Evolutionary conservation across 2,329 filamentous ascomycete species (phyloP), one percentile per base, ranked within the genome.

Genomic region (Bertia moriformis): DNA sequence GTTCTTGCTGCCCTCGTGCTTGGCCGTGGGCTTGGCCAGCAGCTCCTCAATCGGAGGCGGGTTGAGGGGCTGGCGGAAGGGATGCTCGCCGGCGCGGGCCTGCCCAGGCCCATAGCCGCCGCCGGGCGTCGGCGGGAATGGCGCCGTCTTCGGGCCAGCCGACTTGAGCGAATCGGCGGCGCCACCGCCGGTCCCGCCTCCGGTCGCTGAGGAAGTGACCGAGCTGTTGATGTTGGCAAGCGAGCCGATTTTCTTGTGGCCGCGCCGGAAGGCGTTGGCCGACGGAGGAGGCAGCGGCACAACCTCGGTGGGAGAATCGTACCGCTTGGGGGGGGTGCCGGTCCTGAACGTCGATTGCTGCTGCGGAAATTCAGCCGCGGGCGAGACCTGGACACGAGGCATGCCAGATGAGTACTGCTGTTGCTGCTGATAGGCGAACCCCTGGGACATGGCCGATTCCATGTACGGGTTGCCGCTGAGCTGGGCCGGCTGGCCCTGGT

Each of bases 1-100:
- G 66, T 98, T 98, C 74, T 95, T 80, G 76, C 89, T 95, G 18
- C 89, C 91, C 58, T 96, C 89, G 46, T 89, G 76, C 63, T 87
- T 94, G 48, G 85, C 79, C 4, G 89, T 96, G 2, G 91, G 91
- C 62, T 88, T 91, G 17, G 80, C 72, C 52, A 81, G 75, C 43
- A 98, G 76, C 62, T 98, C 91, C 48, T 98, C 91, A 38, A 96
- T 71, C 13, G 84, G 78, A 13, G 91, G 91, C 18, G 91, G 91
- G 4, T 88, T 88, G 46, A 87, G 85, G 39, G 91, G 91, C 61
- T 98, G 91, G 42, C 91, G 87, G 39, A 85, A 64, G 7, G 91
- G 91, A 55, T 98, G 91, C 62, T 96, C 89, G 48, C 91, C 91
- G 52, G 87, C 87, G 55, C 91, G 86, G 43, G 71, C 84, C 57